These are phyloP conservation scores for Linnemannia zychae DNA, from an alignment of 192 early-diverging fungal genomes.

Conservation along the genomic window DNA sequence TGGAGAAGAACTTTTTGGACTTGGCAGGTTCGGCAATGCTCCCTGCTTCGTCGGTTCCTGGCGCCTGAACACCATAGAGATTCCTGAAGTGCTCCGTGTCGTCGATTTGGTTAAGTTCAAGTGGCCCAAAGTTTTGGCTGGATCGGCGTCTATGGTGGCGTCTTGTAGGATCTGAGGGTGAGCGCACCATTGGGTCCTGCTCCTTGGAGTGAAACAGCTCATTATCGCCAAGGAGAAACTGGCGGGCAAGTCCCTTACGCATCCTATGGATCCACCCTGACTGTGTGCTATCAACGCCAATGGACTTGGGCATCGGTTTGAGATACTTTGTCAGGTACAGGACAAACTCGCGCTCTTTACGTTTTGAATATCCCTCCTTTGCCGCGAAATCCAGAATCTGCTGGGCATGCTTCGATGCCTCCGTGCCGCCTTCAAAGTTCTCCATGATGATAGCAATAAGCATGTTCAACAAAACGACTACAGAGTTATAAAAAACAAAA, in stretches of 20 bases:
- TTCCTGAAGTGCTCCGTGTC: slow-evolving; percentile 40
- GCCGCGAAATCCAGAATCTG: slow-evolving; percentile 62
- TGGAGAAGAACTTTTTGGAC: slow-evolving; percentile 15
- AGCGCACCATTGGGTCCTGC: slow-evolving; percentile 19
- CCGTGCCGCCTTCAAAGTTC: slow-evolving; percentile 70
- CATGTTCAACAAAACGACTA: slow-evolving; percentile 75
- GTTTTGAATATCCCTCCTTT: slow-evolving; percentile 42
- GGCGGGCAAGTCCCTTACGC: slow-evolving; percentile 64
- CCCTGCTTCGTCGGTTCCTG: slow-evolving; percentile 2
- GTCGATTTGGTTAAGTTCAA: slow-evolving; percentile 19
- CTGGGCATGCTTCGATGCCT: slow-evolving; percentile 65
- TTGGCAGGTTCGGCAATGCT: not conserved
- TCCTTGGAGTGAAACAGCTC: slow-evolving; percentile 36
- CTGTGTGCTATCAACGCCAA: slow-evolving; percentile 60
- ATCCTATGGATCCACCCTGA: slow-evolving; percentile 57
- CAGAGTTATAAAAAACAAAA: not conserved
- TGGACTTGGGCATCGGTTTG: slow-evolving; percentile 61
- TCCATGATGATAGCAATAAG: slow-evolving; percentile 76
- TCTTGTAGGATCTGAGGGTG: not conserved
- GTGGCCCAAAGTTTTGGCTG: slow-evolving; percentile 17
- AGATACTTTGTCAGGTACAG: slow-evolving; percentile 69
- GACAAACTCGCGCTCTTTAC: slow-evolving; percentile 53
- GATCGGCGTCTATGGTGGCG: slow-evolving; percentile 21
- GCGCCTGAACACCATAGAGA: slow-evolving; percentile 1
- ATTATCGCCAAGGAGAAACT: slow-evolving; percentile 60